Conservation (phyloP, 768 basidiomycete genomes). For the Gyrodon lividus region DNA sequence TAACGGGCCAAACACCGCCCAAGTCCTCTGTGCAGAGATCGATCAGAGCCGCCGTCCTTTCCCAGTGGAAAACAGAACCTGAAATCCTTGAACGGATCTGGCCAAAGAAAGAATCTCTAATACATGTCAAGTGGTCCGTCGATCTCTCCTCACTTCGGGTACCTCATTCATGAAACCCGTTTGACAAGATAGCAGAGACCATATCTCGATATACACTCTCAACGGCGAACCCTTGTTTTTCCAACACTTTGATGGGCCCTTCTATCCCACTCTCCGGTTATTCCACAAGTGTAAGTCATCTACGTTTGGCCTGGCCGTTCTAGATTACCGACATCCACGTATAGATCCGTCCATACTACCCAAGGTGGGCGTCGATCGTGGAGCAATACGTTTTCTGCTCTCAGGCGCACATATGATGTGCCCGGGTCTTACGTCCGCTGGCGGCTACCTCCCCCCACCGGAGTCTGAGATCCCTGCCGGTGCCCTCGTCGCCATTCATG, state of each 20-base stretch:
- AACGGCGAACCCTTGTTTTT: conserved; percentile 88
- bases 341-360: conserved; percentile 91
- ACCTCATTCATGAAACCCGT: conserved; percentile 15
- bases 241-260: conserved; percentile 94
- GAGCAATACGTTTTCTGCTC: conserved; percentile 96
- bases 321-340: conserved; percentile 1
- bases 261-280: conserved; percentile 84
- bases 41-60: conserved; percentile 76
- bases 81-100: conserved; percentile 89
- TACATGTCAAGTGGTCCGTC: conserved; percentile 84
- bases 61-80: conserved; percentile 79
- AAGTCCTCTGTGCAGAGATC: conserved; percentile 92
- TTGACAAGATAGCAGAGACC: conserved; percentile 74
- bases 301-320: not conserved
- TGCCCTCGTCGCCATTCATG: conserved; percentile 84
- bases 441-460: conserved; percentile 80
- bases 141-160: conserved; percentile 1
- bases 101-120: conserved; percentile 97
- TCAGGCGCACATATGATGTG: conserved; percentile 97
- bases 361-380: conserved; percentile 87
- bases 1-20: conserved; percentile 85
- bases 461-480: conserved; percentile 65
- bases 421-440: conserved; percentile 91
- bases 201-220: conserved; percentile 90
- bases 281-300: conserved; percentile 82